A percentile compares a stretch with the other conserved stretches of the same genome.
These are phyloP conservation scores for Arthroderma sp. DNA, from an alignment of 2,329 filamentous ascomycete species.

Conservation along the genomic window DNA sequence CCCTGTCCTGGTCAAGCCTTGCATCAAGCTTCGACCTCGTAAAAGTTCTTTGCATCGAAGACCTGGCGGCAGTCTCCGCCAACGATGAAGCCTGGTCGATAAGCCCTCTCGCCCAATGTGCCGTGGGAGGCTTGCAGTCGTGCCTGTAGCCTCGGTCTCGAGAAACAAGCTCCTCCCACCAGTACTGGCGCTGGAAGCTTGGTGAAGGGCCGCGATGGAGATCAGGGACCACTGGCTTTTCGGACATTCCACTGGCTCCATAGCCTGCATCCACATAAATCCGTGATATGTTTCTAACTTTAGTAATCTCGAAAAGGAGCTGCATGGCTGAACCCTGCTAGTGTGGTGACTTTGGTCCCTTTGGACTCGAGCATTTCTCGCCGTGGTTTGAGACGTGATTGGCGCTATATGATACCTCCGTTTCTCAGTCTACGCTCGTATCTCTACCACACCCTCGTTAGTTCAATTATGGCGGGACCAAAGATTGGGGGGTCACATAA, in stretches of 20 bases:
- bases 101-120: background rate
- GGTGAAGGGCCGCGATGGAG: background rate
- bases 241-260: background rate
- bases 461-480: background rate
- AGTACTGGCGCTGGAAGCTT: background rate
- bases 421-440: background rate
- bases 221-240: background rate
- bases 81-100: background rate
- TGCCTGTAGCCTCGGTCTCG: background rate
- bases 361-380: background rate
- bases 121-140: background rate
- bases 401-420: background rate
- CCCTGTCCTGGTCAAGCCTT: background rate
- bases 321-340: background rate
- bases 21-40: constrained; percentile 1
- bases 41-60: background rate
- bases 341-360: background rate
- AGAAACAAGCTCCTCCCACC: background rate
- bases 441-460: background rate
- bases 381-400: background rate
- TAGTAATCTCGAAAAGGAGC: background rate
- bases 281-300: constrained; percentile 2
- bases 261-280: background rate
- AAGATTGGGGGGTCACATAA: background rate
- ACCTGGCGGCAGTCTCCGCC: background rate